Base-by-base conservation (phyloP, 257 asterid species). In the Marsdenia floribunda region DNA sequence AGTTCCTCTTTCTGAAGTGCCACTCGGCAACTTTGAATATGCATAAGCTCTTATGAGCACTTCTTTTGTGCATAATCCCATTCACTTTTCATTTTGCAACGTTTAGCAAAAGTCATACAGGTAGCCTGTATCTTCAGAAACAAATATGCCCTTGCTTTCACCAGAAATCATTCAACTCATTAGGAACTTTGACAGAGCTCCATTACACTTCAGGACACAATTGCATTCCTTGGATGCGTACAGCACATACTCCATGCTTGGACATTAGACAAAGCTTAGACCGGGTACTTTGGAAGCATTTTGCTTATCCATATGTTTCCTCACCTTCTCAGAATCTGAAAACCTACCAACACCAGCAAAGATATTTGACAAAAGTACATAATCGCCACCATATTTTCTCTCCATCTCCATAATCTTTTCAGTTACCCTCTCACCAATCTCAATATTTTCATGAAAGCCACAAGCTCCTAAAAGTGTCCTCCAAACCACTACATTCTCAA, bases 401-500 rank as follows among this genome's bases (percentile, higher is more conserved):
- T 91, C 88, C 81, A 86, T 35, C 84, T 87, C 87, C 90, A 86
- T 83, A 13, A 90, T 76, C 71, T 82, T 87, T 57, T 72, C 69
- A 22, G 83, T 83, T 37, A 90, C 87, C 72, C 90, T 80, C 84
- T 87, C 90, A 3, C 95, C 97, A 79, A 83, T 77, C 82, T 87
- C 89, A 69, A 87, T 89, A 70, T 91, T 81, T 9, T 90, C 92
- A 73, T 89, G 90, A 63, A 88, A 84, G 68, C 90, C 87, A 82
- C 96, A 91, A 61, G 96, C 90, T 10, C 95, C 96, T 68, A 91
- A 82, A 42, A 91, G 86, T 5, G 91, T 90, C 84, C 97, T 88
- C 97, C 95, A 91, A 5, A 87, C 74, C 79, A 90, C 88, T 50
- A 81, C 89, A 77, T 81, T 85, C 63, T 80, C 78, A 59, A 77